These are phyloP conservation scores for Mortierella sp. DNA, from an alignment of 371 early-diverging fungal species.

Conservation along the genomic window DNA sequence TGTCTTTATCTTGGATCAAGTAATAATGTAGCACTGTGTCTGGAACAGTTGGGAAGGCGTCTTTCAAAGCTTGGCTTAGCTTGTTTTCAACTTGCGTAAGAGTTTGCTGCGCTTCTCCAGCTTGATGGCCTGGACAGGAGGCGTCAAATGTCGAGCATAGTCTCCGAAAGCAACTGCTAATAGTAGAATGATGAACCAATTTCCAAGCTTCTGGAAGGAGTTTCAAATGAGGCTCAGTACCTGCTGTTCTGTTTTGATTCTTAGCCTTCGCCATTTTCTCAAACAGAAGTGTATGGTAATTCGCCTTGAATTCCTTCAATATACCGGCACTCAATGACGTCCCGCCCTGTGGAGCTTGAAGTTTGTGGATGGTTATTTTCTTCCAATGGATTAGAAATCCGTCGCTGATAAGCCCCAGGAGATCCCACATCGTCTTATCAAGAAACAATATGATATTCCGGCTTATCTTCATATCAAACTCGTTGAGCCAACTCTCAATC, in stretches of 20 bases:
- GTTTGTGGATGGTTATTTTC: too few relatives aligned
- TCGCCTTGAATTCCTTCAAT: constrained; percentile 7
- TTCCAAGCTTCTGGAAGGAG: background rate
- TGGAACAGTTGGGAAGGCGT: background rate
- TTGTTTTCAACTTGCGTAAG: background rate
- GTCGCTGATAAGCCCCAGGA: background rate
- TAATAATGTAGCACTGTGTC: background rate
- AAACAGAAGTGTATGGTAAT: background rate
- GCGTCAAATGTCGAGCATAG: background rate
- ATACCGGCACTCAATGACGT: background rate
- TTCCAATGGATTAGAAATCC: background rate
- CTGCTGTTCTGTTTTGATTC: background rate
- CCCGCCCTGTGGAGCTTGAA: background rate
- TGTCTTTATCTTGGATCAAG: constrained; percentile 4
- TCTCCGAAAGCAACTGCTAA: background rate
- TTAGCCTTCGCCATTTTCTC: background rate
- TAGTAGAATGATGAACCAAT: background rate
- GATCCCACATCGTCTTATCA: background rate
- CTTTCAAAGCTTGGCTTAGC: background rate
- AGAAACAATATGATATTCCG: background rate
- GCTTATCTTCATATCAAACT: background rate
- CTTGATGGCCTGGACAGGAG: background rate
- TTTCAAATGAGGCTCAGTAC: background rate
- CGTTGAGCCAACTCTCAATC: constrained; percentile 7
- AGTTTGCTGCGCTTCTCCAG: background rate